A percentile compares a stretch with the other conserved stretches of the same genome.
phyloP scores from a whole-genome alignment of 2,329 filamentous ascomycete species.

The Alternaria dauci region DNA sequence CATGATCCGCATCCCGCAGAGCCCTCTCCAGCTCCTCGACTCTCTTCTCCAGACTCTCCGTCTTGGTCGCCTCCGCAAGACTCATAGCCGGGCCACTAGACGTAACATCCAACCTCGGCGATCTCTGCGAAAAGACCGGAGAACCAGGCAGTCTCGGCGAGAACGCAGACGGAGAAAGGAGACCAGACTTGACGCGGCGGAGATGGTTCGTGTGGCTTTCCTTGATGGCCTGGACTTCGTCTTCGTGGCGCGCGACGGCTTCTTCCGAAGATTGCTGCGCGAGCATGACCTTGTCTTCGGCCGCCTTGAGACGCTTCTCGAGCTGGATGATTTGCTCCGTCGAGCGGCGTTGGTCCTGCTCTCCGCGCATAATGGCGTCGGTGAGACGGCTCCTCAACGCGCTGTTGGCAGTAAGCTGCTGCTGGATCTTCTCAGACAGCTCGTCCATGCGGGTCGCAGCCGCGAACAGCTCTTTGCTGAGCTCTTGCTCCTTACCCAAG shows the following conservation, averaged over 20 bases:
- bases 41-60: constrained; percentile 77
- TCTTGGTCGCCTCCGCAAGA: constrained; percentile 74
- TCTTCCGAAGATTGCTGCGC: constrained; percentile 90
- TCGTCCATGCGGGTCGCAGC: constrained; percentile 81
- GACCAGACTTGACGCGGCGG: constrained; percentile 69
- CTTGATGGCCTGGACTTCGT: constrained; percentile 78
- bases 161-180: constrained; percentile 59
- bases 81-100: constrained; percentile 67
- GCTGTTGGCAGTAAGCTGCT: constrained; percentile 81
- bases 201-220: constrained; percentile 81
- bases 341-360: constrained; percentile 81
- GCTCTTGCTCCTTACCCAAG: constrained; percentile 67
- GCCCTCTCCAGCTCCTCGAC: constrained; percentile 87
- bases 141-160: constrained; percentile 69
- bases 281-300: constrained; percentile 84
- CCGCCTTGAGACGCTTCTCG: constrained; percentile 77
- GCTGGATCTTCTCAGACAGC: constrained; percentile 78
- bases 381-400: constrained; percentile 78
- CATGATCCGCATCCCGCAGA: constrained; percentile 74
- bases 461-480: constrained; percentile 74
- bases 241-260: constrained; percentile 81
- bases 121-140: constrained; percentile 67
- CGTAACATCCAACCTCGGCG: constrained; percentile 68
- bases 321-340: constrained; percentile 83
- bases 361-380: constrained; percentile 82